Evolutionary conservation across 495 filamentous ascomycete genomes (phyloP), one percentile per base, ranked within the genome.

Genomic region (Cairneyella variabilis): DNA sequence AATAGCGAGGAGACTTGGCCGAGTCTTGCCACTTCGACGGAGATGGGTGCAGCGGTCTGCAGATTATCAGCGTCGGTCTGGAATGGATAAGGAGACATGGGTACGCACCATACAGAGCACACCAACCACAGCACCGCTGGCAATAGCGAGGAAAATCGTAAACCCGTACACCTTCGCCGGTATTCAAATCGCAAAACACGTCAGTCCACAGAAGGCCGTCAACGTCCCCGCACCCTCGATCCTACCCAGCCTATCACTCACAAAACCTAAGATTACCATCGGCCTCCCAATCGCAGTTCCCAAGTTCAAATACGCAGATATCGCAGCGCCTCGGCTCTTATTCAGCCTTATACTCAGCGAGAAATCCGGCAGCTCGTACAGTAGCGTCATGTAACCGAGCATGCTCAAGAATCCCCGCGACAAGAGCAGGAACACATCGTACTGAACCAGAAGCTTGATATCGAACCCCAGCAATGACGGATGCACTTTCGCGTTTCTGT

Each of bases 21-120:
- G n/a, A 95, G 62, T 2, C 87, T 88, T 25, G 91, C 82, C 22
- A 92, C 80, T 62, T 92, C 89, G 0, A 84, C 81, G 16, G 80
- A 74, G 7, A 95, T 81, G 0, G 89, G 89, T 2, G 77, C 83
- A 21, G 87, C 73, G 2, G 80, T 80, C 56, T 59, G 7, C 11
- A 27, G 14, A 48, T 9, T 3, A n/a, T 39, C 12, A 41, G 16
- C 38, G 8, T 17, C n/a, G 5, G 23, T 2, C 11, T 5, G 4
- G 18, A 7, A 17, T 1, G 2, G 26, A 26, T 18, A 1, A n/a
- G n/a, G 26, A 1, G 28, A 12, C 10, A 18, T 18, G 36, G 3
- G 11, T 20, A 40, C 52, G 51, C 43, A 59, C 57, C 3, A 82
- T 80, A 85, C 87, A 91, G 59, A 86, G 86, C 0, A 80, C 81